phyloP scores from a whole-genome alignment of 2,329 filamentous ascomycete genomes.

The Hypomyces rosellus region DNA sequence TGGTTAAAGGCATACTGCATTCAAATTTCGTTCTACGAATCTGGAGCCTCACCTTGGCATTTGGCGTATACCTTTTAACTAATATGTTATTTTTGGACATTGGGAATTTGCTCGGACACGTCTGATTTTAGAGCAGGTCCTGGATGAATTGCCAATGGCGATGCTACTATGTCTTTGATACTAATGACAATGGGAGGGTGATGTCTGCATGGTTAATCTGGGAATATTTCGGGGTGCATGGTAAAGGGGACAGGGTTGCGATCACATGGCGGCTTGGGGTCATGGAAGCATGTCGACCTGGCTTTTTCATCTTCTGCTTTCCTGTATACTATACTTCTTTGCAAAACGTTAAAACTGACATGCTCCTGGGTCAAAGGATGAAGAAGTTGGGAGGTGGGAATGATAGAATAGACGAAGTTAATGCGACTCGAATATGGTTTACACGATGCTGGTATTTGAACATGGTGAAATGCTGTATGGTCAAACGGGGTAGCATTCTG shows the following conservation, averaged over 20 bases:
- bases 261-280: conserved; percentile 8
- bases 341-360: conserved; percentile 4
- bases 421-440: background rate
- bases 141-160: conserved; percentile 12
- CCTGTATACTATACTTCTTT: conserved; percentile 11
- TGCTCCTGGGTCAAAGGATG: conserved; percentile 6
- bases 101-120: conserved; percentile 1
- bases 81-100: conserved; percentile 12
- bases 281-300: conserved; percentile 7
- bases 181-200: conserved; percentile 26
- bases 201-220: conserved; percentile 20
- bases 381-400: background rate
- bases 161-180: conserved; percentile 22
- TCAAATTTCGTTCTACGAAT: background rate
- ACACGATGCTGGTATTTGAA: background rate
- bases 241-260: conserved; percentile 5
- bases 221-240: conserved; percentile 12
- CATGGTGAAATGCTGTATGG: no score
- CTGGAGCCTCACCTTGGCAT: background rate
- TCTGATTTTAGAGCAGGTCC: conserved; percentile 11
- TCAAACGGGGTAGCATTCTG: no score
- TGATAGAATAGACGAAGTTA: conserved; percentile 1
- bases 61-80: conserved; percentile 5
- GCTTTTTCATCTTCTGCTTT: conserved; percentile 7
- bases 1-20: no score